A percentile compares a stretch with the other conserved stretches of the same genome.
phyloP scores from a whole-genome alignment of 139 green algal genomes.

The Asterochloris erici region DNA sequence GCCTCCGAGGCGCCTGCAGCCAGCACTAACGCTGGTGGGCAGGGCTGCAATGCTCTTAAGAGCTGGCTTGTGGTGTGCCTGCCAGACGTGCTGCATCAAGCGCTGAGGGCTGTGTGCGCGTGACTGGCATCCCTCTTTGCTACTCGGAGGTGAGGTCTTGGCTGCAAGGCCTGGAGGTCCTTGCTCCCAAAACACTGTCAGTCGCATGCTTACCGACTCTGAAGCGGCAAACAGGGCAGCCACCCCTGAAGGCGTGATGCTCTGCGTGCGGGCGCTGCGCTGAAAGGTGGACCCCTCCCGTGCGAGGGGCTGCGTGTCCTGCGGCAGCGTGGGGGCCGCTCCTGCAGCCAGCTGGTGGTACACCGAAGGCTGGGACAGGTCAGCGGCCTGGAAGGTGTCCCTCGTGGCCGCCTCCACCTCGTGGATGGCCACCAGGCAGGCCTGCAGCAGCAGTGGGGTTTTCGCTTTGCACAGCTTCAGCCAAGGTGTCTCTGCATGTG shows the following conservation, averaged over 20 bases:
- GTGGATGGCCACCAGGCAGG: conserved; percentile 7
- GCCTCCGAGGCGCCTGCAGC: not conserved
- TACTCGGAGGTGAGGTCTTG: not conserved
- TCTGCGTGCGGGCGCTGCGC: not conserved
- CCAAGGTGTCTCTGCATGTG: not conserved
- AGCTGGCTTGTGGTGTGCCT: not conserved
- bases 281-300: not conserved
- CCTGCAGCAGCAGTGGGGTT: not conserved
- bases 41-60: too few relatives aligned
- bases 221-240: conserved; percentile 9
- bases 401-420: not conserved
- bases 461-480: not conserved
- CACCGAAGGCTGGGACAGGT: conserved; percentile 16
- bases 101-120: not conserved
- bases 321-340: not conserved
- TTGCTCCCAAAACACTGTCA: not conserved
- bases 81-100: not conserved
- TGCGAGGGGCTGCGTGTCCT: not conserved
- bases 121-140: not conserved
- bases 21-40: not conserved
- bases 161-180: not conserved
- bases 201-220: not conserved
- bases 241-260: conserved; percentile 8
- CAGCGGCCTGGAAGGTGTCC: not conserved
- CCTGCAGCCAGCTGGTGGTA: not conserved